phyloP scores from a whole-genome alignment of 2,329 filamentous ascomycete species.

The Colletotrichum kahawae region DNA sequence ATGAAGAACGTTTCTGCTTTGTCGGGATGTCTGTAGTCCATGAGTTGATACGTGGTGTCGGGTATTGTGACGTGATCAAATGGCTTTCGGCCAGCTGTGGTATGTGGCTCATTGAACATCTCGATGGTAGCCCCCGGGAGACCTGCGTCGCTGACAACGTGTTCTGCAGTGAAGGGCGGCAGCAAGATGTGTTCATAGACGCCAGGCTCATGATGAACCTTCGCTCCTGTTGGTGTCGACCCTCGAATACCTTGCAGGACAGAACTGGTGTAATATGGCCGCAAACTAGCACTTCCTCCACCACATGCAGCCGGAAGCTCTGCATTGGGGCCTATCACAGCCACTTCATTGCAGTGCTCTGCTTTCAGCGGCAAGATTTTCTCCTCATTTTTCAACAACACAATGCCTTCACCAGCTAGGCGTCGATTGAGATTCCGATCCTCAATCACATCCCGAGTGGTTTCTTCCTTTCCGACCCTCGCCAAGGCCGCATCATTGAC shows the following conservation, averaged over 20 bases:
- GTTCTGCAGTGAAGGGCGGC: conserved; percentile 55
- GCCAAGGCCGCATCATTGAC: conserved; percentile 60
- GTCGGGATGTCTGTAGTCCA: conserved; percentile 57
- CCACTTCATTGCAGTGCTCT: conserved; percentile 47
- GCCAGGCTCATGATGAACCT: conserved; percentile 56
- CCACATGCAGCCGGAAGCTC: conserved; percentile 63
- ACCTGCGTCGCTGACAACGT: conserved; percentile 57
- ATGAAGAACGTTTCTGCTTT: conserved; percentile 60
- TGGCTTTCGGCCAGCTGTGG: conserved; percentile 46
- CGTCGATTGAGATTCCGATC: conserved; percentile 67
- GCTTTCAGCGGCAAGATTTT: conserved; percentile 66
- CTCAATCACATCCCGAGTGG: conserved; percentile 61
- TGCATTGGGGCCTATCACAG: conserved; percentile 62
- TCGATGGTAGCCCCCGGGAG: conserved; percentile 64
- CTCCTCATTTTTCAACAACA: conserved; percentile 75
- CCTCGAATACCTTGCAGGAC: conserved; percentile 72
- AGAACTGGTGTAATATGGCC: conserved; percentile 71
- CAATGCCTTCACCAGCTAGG: conserved; percentile 71
- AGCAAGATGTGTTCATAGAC: conserved; percentile 69
- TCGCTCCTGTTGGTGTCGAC: conserved; percentile 45
- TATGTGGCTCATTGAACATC: conserved; percentile 64
- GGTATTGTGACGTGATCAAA: conserved; percentile 53
- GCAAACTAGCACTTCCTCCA: conserved; percentile 68
- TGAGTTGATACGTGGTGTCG: conserved; percentile 54
- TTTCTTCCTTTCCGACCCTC: conserved; percentile 60